Evolutionary conservation across 306 rosid genomes (phyloP).

Genomic region (Citrullus colocynthis): DNA sequence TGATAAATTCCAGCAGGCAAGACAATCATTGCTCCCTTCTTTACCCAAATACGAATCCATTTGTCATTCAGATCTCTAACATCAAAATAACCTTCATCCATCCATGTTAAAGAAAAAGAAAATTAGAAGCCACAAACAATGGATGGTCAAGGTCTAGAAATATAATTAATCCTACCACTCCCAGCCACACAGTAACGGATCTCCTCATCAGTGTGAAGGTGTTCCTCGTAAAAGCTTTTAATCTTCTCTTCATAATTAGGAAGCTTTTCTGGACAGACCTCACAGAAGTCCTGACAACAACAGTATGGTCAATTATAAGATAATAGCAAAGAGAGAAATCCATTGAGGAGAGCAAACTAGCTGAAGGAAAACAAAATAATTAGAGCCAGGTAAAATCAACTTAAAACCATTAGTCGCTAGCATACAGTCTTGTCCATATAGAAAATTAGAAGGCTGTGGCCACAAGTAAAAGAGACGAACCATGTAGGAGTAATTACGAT

Average conservation of each 20-base stretch:
- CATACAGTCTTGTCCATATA: neutral
- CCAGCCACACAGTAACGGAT: constrained; percentile 82
- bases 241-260: constrained; percentile 95
- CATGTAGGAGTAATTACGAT: constrained; percentile 83
- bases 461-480: constrained; percentile 23
- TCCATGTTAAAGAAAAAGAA: neutral
- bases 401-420: neutral
- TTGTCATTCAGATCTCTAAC: constrained; percentile 69
- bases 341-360: neutral
- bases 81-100: constrained; percentile 79
- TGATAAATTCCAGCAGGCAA: constrained; percentile 97
- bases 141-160: neutral
- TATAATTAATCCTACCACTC: constrained; percentile 46
- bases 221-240: constrained; percentile 79
- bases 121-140: constrained; percentile 11
- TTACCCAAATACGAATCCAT: constrained; percentile 90
- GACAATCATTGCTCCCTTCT: constrained; percentile 93
- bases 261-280: constrained; percentile 81
- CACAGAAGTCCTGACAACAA: constrained; percentile 68
- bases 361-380: neutral
- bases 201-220: constrained; percentile 96
- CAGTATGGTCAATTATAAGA: constrained; percentile 11
- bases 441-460: neutral
- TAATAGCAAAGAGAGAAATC: neutral
- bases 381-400: neutral